Conservation (phyloP, 306 rosid species). For the Inga oerstediana region DNA sequence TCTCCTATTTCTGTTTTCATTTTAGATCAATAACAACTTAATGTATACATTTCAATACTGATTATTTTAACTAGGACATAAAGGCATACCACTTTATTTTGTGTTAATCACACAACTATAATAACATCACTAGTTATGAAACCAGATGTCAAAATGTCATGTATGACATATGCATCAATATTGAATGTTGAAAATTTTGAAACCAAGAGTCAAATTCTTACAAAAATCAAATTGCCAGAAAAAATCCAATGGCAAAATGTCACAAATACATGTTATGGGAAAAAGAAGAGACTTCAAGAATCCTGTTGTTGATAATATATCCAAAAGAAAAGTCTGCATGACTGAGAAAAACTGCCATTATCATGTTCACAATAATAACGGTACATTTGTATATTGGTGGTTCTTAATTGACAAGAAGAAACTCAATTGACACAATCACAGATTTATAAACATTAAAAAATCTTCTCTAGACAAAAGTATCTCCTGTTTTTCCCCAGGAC, state of each 20-base stretch:
- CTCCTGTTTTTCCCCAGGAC: conserved; percentile 3
- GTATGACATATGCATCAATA: conserved; percentile 18
- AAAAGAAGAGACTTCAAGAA: neutral
- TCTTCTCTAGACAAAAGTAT: neutral
- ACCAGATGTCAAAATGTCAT: neutral
- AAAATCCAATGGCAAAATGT: neutral
- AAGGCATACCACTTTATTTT: neutral
- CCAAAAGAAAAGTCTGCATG: neutral
- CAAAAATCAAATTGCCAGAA: neutral
- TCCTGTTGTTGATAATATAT: neutral
- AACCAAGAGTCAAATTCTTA: neutral
- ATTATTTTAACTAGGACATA: neutral
- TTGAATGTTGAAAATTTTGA: neutral
- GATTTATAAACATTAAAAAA: neutral
- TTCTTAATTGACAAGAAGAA: neutral
- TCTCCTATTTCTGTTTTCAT: neutral
- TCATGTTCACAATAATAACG: neutral
- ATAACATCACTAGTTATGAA: neutral
- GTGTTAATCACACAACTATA: neutral
- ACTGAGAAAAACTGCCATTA: neutral
- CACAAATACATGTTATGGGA: neutral
- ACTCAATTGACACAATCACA: conserved; percentile 1
- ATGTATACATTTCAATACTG: neutral
- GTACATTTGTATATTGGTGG: neutral
- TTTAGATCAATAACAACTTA: neutral